Percentiles rank a stretch among this genome's conserved stretches.
Evolutionary conservation across 805 yeast species (phyloP).

Genomic region (Zygotorulaspora sp.): DNA sequence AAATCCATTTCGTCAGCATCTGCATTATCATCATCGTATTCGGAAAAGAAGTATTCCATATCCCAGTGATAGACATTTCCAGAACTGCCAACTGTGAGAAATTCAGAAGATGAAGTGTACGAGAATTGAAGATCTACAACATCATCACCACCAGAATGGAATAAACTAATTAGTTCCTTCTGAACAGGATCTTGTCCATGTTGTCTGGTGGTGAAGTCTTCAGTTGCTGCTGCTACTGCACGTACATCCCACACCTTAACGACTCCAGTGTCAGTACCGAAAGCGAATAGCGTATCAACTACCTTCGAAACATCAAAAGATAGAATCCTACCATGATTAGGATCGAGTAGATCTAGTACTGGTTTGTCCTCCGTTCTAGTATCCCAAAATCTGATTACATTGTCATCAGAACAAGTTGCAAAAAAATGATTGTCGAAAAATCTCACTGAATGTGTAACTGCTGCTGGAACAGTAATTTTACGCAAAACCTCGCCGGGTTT

Average conservation of each 20-base stretch:
- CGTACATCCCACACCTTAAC: slow-evolving; percentile 36
- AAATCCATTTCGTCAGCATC: slow-evolving; percentile 45
- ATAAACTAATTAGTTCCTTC: slow-evolving; percentile 25
- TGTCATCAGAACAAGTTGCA: slow-evolving; percentile 34
- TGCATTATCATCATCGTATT: slow-evolving; percentile 43
- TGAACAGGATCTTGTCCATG: slow-evolving; percentile 30
- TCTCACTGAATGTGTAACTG: slow-evolving; percentile 30
- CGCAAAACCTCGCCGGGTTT: slow-evolving; percentile 30
- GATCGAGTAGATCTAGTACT: slow-evolving; percentile 24
- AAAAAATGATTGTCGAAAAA: slow-evolving; percentile 32
- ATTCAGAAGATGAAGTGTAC: slow-evolving; percentile 28
- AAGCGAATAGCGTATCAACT: slow-evolving; percentile 29
- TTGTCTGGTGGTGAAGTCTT: slow-evolving; percentile 26
- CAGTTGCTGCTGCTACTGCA: slow-evolving; percentile 26
- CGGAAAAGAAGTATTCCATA: slow-evolving; percentile 38
- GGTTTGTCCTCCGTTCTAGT: slow-evolving; percentile 29
- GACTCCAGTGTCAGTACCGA: slow-evolving; percentile 33
- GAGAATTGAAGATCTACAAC: slow-evolving; percentile 33
- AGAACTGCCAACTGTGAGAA: slow-evolving; percentile 31
- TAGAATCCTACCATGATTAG: slow-evolving; percentile 28
- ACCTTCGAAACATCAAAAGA: slow-evolving; percentile 30
- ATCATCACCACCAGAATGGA: slow-evolving; percentile 33
- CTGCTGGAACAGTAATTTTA: slow-evolving; percentile 29
- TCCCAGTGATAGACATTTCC: slow-evolving; percentile 37
- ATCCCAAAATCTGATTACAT: slow-evolving; percentile 33